Evolutionary conservation across 106 monocot genomes (phyloP), one percentile per base, ranked within the genome.

Genomic region (Dendrobium chrysotoxum): DNA sequence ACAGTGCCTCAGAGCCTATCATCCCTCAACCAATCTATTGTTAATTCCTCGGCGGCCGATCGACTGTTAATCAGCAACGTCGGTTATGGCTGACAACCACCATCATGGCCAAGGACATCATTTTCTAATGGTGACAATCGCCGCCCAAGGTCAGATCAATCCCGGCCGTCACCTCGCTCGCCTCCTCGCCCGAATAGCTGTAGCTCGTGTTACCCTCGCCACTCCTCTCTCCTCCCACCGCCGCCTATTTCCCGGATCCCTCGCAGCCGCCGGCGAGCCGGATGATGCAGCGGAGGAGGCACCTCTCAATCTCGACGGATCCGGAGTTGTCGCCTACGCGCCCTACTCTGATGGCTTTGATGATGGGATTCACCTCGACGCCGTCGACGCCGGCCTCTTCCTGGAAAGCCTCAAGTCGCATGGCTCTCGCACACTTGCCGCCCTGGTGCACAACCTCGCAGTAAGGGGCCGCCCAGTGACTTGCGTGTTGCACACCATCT

Each of bases 311-410:
- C 61, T 23, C 21, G 21, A 61, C 9, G 61, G 57, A 6, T 17
- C 57, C 73, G 84, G 84, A 10, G 79, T 80, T 23, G 18, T 95
- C 39, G 83, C 84, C 41, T 89, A 84, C 83, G 13, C 38, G 42
- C 90, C 92, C 2, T 86, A 79, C 80, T 87, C 90, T 79, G 92
- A 92, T 72, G 92, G 95, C 53, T 83, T 71, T 75, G 90, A 95
- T 78, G 77, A 86, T 2, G 88, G 85, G 25, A 82, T 76, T 81
- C 50, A 81, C 5, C 4, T 3, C 15, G 20, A 0, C 12, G 44
- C 25, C 6, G 41, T 84, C 73, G 75, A 78, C 54, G 1, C 0
- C 38, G 35, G 38, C 42, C 40, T 66, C 1, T 84, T 80, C 87
- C 42, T 85, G 77, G 25, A 46, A 44, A 47, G 67, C 4, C 7